Evolutionary conservation across 768 basidiomycete genomes (phyloP).

Genomic region (Leucosporidium scottii): DNA sequence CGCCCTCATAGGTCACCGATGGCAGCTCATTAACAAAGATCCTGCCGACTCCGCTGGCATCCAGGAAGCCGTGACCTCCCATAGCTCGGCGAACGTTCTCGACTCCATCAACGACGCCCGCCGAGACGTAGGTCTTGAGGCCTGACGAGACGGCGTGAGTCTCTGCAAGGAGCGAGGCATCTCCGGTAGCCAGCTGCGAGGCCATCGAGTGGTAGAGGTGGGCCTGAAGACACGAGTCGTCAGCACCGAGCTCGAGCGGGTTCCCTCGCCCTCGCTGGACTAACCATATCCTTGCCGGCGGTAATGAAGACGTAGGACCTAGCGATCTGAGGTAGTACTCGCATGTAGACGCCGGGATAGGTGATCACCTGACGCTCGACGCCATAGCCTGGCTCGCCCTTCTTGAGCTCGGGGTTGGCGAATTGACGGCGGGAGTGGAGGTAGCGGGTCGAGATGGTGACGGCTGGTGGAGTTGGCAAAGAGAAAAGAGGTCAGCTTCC

Average conservation of each 20-base stretch:
- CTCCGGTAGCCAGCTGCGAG: constrained; percentile 51
- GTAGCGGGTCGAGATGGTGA: constrained; percentile 63
- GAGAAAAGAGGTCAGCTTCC: no score
- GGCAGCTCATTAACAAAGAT: constrained; percentile 42
- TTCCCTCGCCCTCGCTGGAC: constrained; percentile 23
- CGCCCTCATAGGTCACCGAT: constrained; percentile 64
- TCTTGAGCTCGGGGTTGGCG: constrained; percentile 36
- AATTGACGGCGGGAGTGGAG: constrained; percentile 67
- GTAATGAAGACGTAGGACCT: constrained; percentile 63
- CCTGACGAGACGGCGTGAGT: constrained; percentile 65
- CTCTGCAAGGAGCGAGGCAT: constrained; percentile 60
- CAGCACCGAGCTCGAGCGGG: background rate
- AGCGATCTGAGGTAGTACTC: constrained; percentile 63
- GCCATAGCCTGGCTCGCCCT: constrained; percentile 44
- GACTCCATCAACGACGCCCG: constrained; percentile 41
- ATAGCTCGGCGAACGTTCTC: constrained; percentile 44
- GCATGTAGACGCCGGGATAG: constrained; percentile 67
- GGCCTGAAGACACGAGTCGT: constrained; percentile 41
- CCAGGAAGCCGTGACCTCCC: constrained; percentile 72
- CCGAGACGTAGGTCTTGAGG: constrained; percentile 57
- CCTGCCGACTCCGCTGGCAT: constrained; percentile 58
- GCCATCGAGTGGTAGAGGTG: constrained; percentile 52
- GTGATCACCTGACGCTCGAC: constrained; percentile 61
- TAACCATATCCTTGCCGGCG: constrained; percentile 56
- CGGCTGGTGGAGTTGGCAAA: constrained; percentile 42